These are phyloP conservation scores for Trichosporon inkin DNA, from an alignment of 1,284 basidiomycete genomes.

Conservation along the genomic window DNA sequence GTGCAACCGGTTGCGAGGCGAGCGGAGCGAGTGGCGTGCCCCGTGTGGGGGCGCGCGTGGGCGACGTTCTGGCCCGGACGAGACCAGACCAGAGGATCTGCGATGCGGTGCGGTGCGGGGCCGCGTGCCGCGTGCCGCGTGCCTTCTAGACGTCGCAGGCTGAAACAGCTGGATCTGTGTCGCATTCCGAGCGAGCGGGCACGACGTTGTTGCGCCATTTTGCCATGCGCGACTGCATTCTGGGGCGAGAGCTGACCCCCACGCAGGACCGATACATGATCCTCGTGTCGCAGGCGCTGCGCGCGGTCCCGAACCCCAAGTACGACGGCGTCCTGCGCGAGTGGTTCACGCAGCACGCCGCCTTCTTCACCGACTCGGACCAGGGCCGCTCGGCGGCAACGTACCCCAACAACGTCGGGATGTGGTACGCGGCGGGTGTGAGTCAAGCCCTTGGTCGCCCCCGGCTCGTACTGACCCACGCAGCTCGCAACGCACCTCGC, in stretches of 20 bases:
- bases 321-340: slow-evolving; percentile 12
- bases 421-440: slow-evolving; percentile 39
- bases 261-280: slow-evolving; percentile 34
- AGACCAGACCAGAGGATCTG: too few species aligned
- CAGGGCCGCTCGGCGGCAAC: slow-evolving; percentile 28
- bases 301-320: slow-evolving; percentile 12
- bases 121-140: too few species aligned
- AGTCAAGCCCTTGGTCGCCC: slow-evolving; percentile 8
- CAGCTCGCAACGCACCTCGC: slow-evolving; percentile 31
- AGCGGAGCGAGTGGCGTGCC: too few species aligned
- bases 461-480: neutral
- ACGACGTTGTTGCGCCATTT: too few species aligned
- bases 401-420: slow-evolving; percentile 30
- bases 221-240: too few species aligned
- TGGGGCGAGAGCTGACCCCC: slow-evolving; percentile 13
- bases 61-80: too few species aligned
- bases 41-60: too few species aligned
- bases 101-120: too few species aligned
- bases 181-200: too few species aligned
- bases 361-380: slow-evolving; percentile 30
- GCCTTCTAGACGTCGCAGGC: too few species aligned
- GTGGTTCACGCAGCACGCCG: slow-evolving; percentile 32
- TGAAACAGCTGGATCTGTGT: too few species aligned
- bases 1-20: neutral
- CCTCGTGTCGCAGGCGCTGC: slow-evolving; percentile 31